A percentile compares a stretch with the other conserved stretches of the same genome.
phyloP scores from a whole-genome alignment of 768 basidiomycete genomes.

The Lactarius sp. region DNA sequence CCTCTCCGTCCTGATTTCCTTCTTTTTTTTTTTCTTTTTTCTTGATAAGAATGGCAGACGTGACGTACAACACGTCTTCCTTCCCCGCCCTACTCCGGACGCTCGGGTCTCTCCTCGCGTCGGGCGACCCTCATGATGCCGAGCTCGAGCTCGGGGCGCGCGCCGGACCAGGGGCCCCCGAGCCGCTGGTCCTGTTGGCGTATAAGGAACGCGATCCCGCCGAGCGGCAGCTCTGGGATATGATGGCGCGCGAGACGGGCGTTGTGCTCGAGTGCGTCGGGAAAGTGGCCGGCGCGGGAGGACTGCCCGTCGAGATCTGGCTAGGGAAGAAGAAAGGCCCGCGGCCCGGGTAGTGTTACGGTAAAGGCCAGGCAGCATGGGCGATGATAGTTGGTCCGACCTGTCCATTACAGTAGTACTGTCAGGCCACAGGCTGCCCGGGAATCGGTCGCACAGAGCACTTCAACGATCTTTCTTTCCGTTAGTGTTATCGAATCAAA shows the following conservation, averaged over 20 bases:
- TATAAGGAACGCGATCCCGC: slow-evolving; percentile 82
- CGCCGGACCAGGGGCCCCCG: not conserved
- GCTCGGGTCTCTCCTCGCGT: slow-evolving; percentile 45
- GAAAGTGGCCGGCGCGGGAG: slow-evolving; percentile 53
- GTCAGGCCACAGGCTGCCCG: not conserved
- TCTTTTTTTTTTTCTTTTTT: too few species aligned
- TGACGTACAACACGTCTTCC: slow-evolving; percentile 85
- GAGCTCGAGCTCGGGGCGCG: not conserved
- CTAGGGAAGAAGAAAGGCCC: slow-evolving; percentile 35
- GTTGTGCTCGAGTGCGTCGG: slow-evolving; percentile 55
- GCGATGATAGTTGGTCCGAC: too few species aligned
- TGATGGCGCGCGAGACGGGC: slow-evolving; percentile 44
- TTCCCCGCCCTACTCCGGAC: slow-evolving; percentile 77
- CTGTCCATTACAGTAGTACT: too few species aligned
- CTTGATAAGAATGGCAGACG: slow-evolving; percentile 85
- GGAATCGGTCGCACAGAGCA: not conserved
- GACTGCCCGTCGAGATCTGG: slow-evolving; percentile 69
- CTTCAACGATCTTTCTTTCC: too few species aligned
- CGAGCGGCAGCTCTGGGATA: slow-evolving; percentile 72
- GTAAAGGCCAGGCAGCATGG: too few species aligned
- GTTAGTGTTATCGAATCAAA: too few species aligned
- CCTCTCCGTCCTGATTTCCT: not conserved
- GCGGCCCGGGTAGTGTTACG: too few species aligned
- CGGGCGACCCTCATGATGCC: not conserved
- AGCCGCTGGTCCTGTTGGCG: slow-evolving; percentile 59